phyloP scores from a whole-genome alignment of 1,139 yeast genomes.

The Blastobotrys capitulatus region DNA sequence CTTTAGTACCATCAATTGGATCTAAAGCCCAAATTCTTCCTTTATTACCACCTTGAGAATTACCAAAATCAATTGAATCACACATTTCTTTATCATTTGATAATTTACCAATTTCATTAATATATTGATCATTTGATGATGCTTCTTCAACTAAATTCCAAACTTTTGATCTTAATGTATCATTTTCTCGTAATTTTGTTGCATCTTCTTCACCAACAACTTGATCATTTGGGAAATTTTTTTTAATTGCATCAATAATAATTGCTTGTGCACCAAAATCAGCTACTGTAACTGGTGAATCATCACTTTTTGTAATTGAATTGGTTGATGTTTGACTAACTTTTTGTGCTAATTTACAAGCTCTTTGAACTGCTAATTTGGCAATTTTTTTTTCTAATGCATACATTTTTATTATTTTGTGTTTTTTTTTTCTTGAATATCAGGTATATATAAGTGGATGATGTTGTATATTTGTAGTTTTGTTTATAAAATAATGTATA shows the following conservation, averaged over 20 bases:
- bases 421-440: neutral
- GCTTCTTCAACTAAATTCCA: constrained; percentile 31
- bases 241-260: constrained; percentile 72
- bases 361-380: constrained; percentile 83
- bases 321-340: constrained; percentile 43
- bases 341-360: constrained; percentile 67
- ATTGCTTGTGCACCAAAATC: constrained; percentile 96
- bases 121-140: constrained; percentile 22
- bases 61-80: constrained; percentile 70
- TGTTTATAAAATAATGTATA: too few species aligned
- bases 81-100: constrained; percentile 46
- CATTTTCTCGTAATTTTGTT: constrained; percentile 48
- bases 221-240: constrained; percentile 76
- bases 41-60: constrained; percentile 63
- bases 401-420: constrained; percentile 7
- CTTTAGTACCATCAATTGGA: constrained; percentile 98
- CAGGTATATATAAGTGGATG: neutral
- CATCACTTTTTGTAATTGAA: constrained; percentile 72
- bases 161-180: constrained; percentile 41
- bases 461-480: neutral
- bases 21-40: constrained; percentile 97
- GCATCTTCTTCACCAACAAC: constrained; percentile 96
- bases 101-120: constrained; percentile 33
- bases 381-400: constrained; percentile 63
- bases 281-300: constrained; percentile 94